Evolutionary conservation across 1,139 yeast genomes (phyloP), one percentile per base, ranked within the genome.

Genomic region (Scheffersomyces titani): DNA sequence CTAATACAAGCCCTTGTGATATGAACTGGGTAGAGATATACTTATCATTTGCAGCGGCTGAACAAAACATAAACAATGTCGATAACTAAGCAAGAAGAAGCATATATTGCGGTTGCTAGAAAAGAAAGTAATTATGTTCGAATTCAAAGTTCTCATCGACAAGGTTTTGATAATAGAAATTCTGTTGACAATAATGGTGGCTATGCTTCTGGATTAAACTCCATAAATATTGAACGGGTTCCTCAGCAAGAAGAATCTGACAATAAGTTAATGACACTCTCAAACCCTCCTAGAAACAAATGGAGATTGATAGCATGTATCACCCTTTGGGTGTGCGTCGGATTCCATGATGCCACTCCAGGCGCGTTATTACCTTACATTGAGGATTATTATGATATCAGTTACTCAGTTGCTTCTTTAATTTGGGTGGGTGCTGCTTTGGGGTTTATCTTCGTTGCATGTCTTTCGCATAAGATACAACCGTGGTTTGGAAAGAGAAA

Each of bases 291-390:
- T n/a, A 71, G 64, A 51, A 83, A 82, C 61, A 58, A 63, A 47
- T 76, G 76, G 73, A 70, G 88, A 55, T 69, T 83, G 13, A 54
- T 72, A 3, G 72, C 83, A 4, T 63, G 74, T n/a, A 70, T 79
- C 45, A n/a, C 68, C 6, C 84, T 85, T 83, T 66, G 72, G 11
- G 66, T 79, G 48, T 61, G 59, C 24, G 53, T 57, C 49, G 83
- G 83, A 0, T 70, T 76, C 54, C 68, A 73, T 50, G 84, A 81
- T 63, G 82, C 83, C 18, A 76, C 82, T 0, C 78, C 83, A 1
- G 85, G 85, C 50, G 82, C 83, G 2, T 62, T 81, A 40, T 71
- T 81, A 54, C 85, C 84, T 4, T 71, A 71, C 52, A 73, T 81
- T 7, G 83, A 81, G 58, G 64, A 61, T 6, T 69, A 71, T 54